Percentiles rank a stretch among this genome's conserved stretches.
Evolutionary conservation across 441 rosid genomes (phyloP).

Genomic region (Dalechampia spathulata): DNA sequence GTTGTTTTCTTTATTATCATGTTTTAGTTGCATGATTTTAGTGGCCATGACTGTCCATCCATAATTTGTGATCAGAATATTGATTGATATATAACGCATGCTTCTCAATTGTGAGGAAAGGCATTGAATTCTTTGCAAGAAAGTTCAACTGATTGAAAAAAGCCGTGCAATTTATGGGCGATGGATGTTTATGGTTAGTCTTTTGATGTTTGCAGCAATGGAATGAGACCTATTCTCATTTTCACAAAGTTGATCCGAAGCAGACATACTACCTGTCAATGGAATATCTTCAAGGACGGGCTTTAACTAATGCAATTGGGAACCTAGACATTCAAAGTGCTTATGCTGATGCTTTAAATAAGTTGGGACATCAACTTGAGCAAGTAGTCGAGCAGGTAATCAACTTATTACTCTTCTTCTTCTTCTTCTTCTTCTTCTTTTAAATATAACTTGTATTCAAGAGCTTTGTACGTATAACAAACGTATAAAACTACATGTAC

Average conservation of each 20-base stretch:
- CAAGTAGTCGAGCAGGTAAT: constrained; percentile 80
- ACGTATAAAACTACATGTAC: background rate
- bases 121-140: too few relatives aligned
- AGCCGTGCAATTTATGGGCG: background rate
- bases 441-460: background rate
- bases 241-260: constrained; percentile 74
- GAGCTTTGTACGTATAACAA: background rate
- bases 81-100: too few relatives aligned
- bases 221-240: constrained; percentile 84
- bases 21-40: background rate
- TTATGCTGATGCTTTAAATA: constrained; percentile 70
- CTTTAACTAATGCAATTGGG: constrained; percentile 87
- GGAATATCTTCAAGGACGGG: constrained; percentile 99
- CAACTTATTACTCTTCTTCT: too few relatives aligned
- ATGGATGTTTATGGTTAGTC: constrained; percentile 6
- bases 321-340: constrained; percentile 65
- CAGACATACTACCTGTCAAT: constrained; percentile 94
- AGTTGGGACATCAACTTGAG: constrained; percentile 79
- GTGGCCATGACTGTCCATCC: background rate
- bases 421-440: too few relatives aligned
- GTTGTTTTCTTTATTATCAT: background rate
- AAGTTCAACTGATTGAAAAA: background rate
- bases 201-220: constrained; percentile 56
- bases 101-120: too few relatives aligned
- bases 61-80: background rate